Evolutionary conservation across 768 basidiomycete species (phyloP), one percentile per base, ranked within the genome.

Genomic region (Flagelloscypha sp.): DNA sequence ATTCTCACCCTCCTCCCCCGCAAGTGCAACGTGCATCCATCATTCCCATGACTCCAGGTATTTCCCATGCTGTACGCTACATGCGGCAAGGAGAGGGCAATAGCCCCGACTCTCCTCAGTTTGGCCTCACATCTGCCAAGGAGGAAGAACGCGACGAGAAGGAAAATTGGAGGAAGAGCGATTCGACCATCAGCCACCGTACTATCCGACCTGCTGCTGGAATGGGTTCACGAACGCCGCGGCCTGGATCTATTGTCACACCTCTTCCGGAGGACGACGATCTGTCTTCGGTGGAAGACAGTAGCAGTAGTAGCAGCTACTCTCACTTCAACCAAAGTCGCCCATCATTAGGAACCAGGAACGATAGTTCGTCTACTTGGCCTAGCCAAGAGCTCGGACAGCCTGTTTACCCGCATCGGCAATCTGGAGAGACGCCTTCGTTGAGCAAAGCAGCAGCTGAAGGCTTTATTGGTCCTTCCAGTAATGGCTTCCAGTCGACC

Each of bases 101-200:
- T 42, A 44, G n/a, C n/a, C n/a, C n/a, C n/a, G n/a, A n/a, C n/a
- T n/a, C n/a, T n/a, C n/a, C n/a, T n/a, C n/a, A n/a, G n/a, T n/a
- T n/a, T n/a, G n/a, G n/a, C n/a, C n/a, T 18, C 7, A 5, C 42
- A 42, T 21, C 35, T 27, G 33, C 33, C 29, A 16, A 21, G 38
- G 38, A 6, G 51, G 56, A 34, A 57, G 46, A 59, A 51, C 48
- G 41, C 27, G 68, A 72, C 30, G 53, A 53, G 48, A 86, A 80
- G 61, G 84, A 87, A 43, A 65, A 67, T 21, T 82, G 84, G 79
- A 63, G 84, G 48, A 84, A 82, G 59, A 85, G 84, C 46, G 84
- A 88, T 55, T 78, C 84, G 5, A 85, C 83, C n/a, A 74, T 79
- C 50, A 79, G 82, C 48, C 76, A 79, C 50, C 72, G 72, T 43